phyloP scores from a whole-genome alignment of 768 basidiomycete species.

The Podaxis sp. region DNA sequence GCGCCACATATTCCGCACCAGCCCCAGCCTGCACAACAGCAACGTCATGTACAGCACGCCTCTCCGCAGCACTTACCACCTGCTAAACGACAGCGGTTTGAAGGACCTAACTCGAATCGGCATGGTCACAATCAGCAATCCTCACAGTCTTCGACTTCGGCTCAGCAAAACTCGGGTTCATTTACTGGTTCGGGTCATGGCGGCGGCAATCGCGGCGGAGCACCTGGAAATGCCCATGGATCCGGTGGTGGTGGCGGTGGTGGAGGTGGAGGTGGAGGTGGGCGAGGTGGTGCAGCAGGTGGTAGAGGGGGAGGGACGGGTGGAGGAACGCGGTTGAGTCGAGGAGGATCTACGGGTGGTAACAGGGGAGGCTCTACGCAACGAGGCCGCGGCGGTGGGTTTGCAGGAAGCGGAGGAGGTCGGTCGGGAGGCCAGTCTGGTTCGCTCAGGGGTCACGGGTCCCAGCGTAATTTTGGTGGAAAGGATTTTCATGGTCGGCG shows the following conservation, averaged over 20 bases:
- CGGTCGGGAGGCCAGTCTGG: constrained; percentile 45
- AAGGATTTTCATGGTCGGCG: constrained; percentile 66
- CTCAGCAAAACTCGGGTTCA: constrained; percentile 45
- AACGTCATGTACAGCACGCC: constrained; percentile 56
- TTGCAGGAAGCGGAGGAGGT: constrained; percentile 40
- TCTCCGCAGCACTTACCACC: constrained; percentile 86
- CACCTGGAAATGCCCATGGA: constrained; percentile 34
- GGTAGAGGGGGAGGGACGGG: constrained; percentile 47
- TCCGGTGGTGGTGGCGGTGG: constrained; percentile 34
- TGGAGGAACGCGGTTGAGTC: constrained; percentile 47
- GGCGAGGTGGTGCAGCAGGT: constrained; percentile 41
- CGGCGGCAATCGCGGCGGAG: constrained; percentile 36
- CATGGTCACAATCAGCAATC: constrained; percentile 51
- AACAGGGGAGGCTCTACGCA: constrained; percentile 44
- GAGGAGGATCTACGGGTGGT: constrained; percentile 50
- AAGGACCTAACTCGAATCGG: constrained; percentile 62
- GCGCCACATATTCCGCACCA: constrained; percentile 45
- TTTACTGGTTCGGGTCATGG: constrained; percentile 30
- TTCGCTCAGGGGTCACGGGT: constrained; percentile 60
- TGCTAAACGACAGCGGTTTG: constrained; percentile 88
- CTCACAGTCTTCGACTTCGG: constrained; percentile 59
- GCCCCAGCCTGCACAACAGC: constrained; percentile 43
- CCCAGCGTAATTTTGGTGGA: constrained; percentile 65
- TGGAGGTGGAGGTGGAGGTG: constrained; percentile 39
- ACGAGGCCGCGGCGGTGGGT: constrained; percentile 43